These are phyloP conservation scores for Aureobasidium sp. DNA, from an alignment of 2,329 filamentous ascomycete genomes.

Conservation along the genomic window DNA sequence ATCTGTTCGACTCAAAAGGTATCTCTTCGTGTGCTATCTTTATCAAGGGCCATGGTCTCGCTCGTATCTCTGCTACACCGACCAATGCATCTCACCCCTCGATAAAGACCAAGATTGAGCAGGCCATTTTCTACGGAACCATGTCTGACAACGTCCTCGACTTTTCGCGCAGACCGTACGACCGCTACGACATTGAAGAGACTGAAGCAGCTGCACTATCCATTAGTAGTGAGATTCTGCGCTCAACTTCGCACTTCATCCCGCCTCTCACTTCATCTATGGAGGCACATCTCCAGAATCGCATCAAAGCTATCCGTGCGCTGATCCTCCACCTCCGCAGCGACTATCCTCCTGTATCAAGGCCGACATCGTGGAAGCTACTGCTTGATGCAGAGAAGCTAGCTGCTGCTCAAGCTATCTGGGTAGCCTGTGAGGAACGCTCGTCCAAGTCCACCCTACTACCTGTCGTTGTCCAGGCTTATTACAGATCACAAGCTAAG, in stretches of 20 bases:
- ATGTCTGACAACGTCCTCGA: conserved; percentile 80
- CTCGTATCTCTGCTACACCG: conserved; percentile 45
- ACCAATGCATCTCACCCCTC: conserved; percentile 60
- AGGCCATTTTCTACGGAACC: conserved; percentile 86
- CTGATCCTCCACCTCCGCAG: conserved; percentile 63
- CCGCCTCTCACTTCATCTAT: conserved; percentile 61
- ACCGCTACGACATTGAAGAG: conserved; percentile 60
- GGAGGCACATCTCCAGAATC: conserved; percentile 68
- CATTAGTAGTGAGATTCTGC: conserved; percentile 74
- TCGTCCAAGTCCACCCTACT: conserved; percentile 2
- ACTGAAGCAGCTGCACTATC: conserved; percentile 67
- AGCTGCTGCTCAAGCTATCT: conserved; percentile 67
- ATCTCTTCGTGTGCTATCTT: conserved; percentile 42
- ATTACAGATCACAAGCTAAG: background rate
- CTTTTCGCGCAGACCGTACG: conserved; percentile 49
- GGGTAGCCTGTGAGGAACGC: conserved; percentile 66
- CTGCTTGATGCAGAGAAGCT: conserved; percentile 90
- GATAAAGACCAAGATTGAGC: conserved; percentile 82
- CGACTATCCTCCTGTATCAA: conserved; percentile 56
- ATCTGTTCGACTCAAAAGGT: conserved; percentile 26
- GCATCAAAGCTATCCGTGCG: conserved; percentile 64
- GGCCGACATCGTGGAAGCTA: conserved; percentile 65
- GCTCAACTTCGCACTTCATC: conserved; percentile 66
- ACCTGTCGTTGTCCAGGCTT: conserved; percentile 3
- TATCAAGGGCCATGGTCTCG: conserved; percentile 48